Conservation (phyloP, 257 asterid species). For the Solanum paucissectum region DNA sequence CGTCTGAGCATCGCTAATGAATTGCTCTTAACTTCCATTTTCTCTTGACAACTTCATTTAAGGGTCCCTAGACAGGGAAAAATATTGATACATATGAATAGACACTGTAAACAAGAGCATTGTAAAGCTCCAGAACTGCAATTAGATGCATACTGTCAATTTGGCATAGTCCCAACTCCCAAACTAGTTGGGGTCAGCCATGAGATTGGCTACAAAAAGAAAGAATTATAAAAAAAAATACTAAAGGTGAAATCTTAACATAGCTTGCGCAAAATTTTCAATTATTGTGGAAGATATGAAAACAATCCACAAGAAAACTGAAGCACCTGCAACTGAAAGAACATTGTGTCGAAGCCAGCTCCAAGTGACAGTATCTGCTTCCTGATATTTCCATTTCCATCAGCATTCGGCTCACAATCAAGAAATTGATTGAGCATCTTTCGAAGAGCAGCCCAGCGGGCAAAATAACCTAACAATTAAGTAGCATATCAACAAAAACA, state of each 20-base stretch:
- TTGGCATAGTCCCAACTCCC: not conserved
- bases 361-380: conserved; percentile 90
- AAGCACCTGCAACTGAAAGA: conserved; percentile 83
- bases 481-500: not conserved
- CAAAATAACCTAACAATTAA: conserved; percentile 61
- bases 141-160: not conserved
- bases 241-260: not conserved
- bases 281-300: not conserved
- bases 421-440: conserved; percentile 81
- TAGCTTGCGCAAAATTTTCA: not conserved
- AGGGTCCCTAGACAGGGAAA: not conserved
- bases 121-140: not conserved
- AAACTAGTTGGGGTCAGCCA: not conserved
- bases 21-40: not conserved
- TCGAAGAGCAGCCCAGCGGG: conserved; percentile 81
- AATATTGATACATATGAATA: not conserved
- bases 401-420: conserved; percentile 27
- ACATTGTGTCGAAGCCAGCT: conserved; percentile 95
- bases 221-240: not conserved
- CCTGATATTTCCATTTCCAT: conserved; percentile 30
- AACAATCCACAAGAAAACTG: conserved; percentile 15
- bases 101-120: not conserved
- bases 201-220: not conserved
- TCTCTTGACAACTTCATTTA: not conserved
- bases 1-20: not conserved